phyloP scores from a whole-genome alignment of 2,329 filamentous ascomycete genomes.

The Trichoderma simmonsii region DNA sequence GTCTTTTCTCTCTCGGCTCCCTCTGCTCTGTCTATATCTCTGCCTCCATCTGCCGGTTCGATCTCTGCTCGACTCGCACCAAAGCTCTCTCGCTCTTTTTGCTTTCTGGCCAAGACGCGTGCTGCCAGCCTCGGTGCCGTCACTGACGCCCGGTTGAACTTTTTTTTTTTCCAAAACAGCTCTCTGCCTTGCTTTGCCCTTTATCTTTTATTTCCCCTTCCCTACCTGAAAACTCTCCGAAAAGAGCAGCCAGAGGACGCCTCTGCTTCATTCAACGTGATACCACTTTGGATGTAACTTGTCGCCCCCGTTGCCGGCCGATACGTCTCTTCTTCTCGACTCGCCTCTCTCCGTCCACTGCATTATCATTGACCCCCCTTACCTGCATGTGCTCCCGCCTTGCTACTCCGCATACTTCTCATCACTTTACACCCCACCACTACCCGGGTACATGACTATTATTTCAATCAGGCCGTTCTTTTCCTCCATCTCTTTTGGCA shows the following conservation, averaged over 20 bases:
- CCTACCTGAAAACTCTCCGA: background rate
- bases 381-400: constrained; percentile 46
- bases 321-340: constrained; percentile 30
- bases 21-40: constrained; percentile 17
- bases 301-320: constrained; percentile 30
- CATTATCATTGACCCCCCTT: constrained; percentile 37
- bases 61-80: background rate
- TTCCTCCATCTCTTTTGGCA: constrained; percentile 27
- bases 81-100: background rate
- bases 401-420: constrained; percentile 41
- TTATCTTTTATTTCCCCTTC: background rate
- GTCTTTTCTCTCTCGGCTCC: constrained; percentile 13
- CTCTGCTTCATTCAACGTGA: constrained; percentile 32
- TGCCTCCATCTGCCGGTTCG: background rate
- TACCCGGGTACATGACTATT: constrained; percentile 29
- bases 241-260: background rate
- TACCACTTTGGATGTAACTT: constrained; percentile 36
- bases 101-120: constrained; percentile 10
- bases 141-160: background rate
- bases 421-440: constrained; percentile 37
- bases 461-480: constrained; percentile 31
- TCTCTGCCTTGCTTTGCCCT: background rate
- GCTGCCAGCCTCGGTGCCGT: constrained; percentile 5
- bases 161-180: background rate
- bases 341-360: constrained; percentile 32